Base-by-base conservation (phyloP, 228 moss, liverwort and hornwort genomes). In the Sphagnum fallax region DNA sequence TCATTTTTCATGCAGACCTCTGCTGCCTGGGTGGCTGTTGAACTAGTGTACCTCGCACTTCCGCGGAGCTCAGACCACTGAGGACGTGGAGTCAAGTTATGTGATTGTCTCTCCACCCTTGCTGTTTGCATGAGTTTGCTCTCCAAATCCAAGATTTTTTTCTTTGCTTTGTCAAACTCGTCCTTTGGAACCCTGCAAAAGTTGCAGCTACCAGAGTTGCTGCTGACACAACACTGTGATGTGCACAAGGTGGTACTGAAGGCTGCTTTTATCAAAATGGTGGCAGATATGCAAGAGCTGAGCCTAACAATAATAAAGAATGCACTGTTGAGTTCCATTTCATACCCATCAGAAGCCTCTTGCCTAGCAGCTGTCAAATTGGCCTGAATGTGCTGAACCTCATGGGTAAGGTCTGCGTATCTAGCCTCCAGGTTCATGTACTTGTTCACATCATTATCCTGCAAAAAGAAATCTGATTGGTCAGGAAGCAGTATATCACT, bases 1-100 rank as follows among this genome's bases (percentile, higher is more conserved):
- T 51, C 57, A 52, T 76, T 79, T 73, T 70, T 48, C 9, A 49
- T 66, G 60, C 71, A 73, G 16, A 79, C 69, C 53, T 76, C 68
- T 3, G 72, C 61, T 12, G 79, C 79, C 53, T 86, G 76, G 10
- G 78, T 71, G 14, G 71, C 57, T 7, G 83, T 80, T 49, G 88
- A 77, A 58, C 72, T 76, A 16, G 71, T 62, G 18, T 86, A 49
- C 47, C 79, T 81, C 4, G 79, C 49, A 4, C 79, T 73, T 68
- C 69, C 82, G 4, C 71, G 73, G 1, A 82, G 53, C 16, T 58
- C 6, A 6, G 63, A 4, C 79, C 82, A 79, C 79, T 79, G 53
- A 6, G 79, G 74, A 12, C 76, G 76, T 52, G 83, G 79, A 1
- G 71, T 79, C n/a, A 69, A 11, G 6, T 58, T 62, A 52, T 62